Evolutionary conservation across 2,329 filamentous ascomycete genomes (phyloP).

Genomic region (Aspergillus uvarum): DNA sequence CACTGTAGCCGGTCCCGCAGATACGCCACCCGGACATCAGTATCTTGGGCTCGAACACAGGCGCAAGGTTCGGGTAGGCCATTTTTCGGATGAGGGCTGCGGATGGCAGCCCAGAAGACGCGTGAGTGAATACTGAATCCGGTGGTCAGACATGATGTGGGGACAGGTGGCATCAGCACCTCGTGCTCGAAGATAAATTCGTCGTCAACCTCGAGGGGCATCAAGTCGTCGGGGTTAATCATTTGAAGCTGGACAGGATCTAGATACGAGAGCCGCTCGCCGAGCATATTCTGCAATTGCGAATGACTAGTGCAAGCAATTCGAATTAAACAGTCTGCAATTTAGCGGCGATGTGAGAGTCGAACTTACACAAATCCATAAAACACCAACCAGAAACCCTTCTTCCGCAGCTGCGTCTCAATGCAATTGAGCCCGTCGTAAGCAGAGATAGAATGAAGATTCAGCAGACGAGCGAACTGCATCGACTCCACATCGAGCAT

Average conservation of each 20-base stretch:
- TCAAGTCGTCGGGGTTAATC: slow-evolving; percentile 34
- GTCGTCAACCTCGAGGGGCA: slow-evolving; percentile 35
- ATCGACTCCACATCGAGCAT: slow-evolving; percentile 40
- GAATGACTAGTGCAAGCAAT: slow-evolving; percentile 12
- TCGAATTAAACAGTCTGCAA: too few species aligned
- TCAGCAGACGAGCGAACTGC: slow-evolving; percentile 35
- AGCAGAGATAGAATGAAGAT: slow-evolving; percentile 32
- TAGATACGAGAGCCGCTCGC: slow-evolving; percentile 30
- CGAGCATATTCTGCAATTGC: slow-evolving; percentile 22
- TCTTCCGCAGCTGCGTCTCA: slow-evolving; percentile 39
- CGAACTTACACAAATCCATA: slow-evolving; percentile 28
- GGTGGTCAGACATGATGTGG: slow-evolving; percentile 21
- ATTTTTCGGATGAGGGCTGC: not conserved
- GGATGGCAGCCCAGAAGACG: slow-evolving; percentile 25
- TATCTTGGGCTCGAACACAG: slow-evolving; percentile 8
- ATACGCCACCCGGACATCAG: slow-evolving; percentile 15
- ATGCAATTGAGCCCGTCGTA: slow-evolving; percentile 35
- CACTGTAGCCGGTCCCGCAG: slow-evolving; percentile 30
- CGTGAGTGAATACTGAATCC: slow-evolving; percentile 32
- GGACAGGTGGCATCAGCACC: slow-evolving; percentile 10
- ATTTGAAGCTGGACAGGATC: slow-evolving; percentile 29
- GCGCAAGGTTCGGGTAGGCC: slow-evolving; percentile 10
- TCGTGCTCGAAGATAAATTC: slow-evolving; percentile 30
- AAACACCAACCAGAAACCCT: slow-evolving; percentile 40
- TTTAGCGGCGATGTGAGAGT: too few species aligned